Percentiles rank a stretch among this genome's conserved stretches.
Evolutionary conservation across 139 green algal species (phyloP).

Genomic region (Desmodesmus armatus): DNA sequence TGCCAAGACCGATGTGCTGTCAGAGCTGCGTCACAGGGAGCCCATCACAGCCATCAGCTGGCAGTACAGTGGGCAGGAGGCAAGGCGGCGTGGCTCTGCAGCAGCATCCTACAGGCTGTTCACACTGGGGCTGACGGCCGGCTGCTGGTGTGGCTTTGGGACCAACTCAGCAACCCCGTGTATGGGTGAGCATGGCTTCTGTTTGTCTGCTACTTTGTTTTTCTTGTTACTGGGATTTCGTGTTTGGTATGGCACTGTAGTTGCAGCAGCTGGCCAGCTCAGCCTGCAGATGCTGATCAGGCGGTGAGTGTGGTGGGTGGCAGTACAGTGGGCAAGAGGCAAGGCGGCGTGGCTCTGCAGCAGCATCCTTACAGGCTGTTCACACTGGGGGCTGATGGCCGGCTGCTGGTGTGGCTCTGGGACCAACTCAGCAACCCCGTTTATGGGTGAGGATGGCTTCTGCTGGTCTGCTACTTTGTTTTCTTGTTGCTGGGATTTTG

Average conservation of each 20-base stretch:
- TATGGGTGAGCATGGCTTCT: constrained; percentile 35
- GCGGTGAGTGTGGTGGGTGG: constrained; percentile 6
- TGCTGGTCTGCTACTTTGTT: not conserved
- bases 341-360: constrained; percentile 40
- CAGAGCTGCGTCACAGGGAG: constrained; percentile 56
- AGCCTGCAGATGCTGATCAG: not conserved
- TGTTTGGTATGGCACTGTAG: not conserved
- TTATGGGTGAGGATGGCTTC: constrained; percentile 34
- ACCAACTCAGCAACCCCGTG: constrained; percentile 62
- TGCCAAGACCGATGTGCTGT: constrained; percentile 45
- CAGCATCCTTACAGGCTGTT: constrained; percentile 67
- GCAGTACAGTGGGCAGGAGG: constrained; percentile 50
- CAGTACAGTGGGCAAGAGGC: constrained; percentile 51
- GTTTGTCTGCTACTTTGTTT: not conserved
- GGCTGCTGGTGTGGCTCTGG: constrained; percentile 74
- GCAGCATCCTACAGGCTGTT: constrained; percentile 67
- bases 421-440: constrained; percentile 63
- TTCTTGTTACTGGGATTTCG: not conserved
- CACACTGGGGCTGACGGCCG: constrained; percentile 71
- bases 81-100: constrained; percentile 44
- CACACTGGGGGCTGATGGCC: constrained; percentile 70
- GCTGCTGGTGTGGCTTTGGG: constrained; percentile 74
- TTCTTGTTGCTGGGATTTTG: not conserved
- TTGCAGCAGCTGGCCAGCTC: not conserved
- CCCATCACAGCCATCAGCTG: constrained; percentile 52